Evolutionary conservation across 495 filamentous ascomycete genomes (phyloP).

Genomic region (Annulohypoxylon maeteangense): DNA sequence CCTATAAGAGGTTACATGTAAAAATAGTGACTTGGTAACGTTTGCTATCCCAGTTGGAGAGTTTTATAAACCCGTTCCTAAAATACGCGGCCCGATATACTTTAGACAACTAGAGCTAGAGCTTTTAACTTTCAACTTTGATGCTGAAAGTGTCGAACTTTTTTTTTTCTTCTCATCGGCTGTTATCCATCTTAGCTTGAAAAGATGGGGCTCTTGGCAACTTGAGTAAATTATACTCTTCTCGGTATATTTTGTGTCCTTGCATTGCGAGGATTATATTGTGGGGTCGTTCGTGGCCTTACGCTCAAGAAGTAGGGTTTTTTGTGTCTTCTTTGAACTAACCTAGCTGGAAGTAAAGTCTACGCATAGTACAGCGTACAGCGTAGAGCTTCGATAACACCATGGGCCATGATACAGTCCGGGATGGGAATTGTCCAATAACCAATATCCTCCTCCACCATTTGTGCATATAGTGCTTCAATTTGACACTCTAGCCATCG

Average conservation of each 20-base stretch:
- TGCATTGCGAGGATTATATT: conserved; percentile 3
- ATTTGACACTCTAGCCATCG: conserved; percentile 14
- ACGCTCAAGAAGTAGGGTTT: neutral
- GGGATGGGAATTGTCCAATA: conserved; percentile 28
- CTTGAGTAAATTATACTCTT: neutral
- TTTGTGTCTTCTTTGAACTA: conserved; percentile 10
- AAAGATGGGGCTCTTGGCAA: neutral
- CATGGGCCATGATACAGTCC: conserved; percentile 6
- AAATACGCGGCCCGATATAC: neutral
- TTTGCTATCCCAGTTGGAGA: neutral
- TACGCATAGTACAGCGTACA: too few species aligned
- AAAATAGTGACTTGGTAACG: conserved; percentile 4
- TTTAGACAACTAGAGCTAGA: neutral
- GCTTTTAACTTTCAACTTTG: too few species aligned
- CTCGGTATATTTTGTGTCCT: conserved; percentile 10
- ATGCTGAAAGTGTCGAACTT: neutral
- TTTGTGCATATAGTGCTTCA: conserved; percentile 7
- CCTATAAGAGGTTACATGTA: neutral
- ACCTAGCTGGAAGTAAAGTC: conserved; percentile 1
- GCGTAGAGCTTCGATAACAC: conserved; percentile 13
- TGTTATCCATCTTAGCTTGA: neutral
- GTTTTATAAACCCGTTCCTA: neutral
- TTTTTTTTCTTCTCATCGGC: neutral
- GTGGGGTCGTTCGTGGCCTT: conserved; percentile 5
- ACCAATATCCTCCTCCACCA: conserved; percentile 16